phyloP scores from a whole-genome alignment of 1,284 basidiomycete genomes.

The Phlebopus sp. region DNA sequence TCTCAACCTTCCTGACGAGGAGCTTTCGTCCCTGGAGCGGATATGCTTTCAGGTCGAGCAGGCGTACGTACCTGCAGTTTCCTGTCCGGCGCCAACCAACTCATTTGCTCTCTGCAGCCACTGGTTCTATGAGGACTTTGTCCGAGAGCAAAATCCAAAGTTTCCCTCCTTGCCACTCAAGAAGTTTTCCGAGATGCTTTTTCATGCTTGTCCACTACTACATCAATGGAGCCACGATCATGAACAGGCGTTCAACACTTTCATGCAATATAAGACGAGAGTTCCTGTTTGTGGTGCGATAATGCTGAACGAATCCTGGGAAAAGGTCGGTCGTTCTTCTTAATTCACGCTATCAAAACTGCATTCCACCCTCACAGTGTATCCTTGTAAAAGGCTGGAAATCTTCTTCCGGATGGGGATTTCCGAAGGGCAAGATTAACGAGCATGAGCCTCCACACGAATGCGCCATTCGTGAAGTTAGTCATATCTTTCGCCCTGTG shows the following conservation, averaged over 20 bases:
- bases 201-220: conserved; percentile 78
- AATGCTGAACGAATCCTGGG: conserved; percentile 87
- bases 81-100: conserved; percentile 6
- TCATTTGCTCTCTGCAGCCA: conserved; percentile 56
- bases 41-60: conserved; percentile 99
- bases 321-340: conserved; percentile 64
- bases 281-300: conserved; percentile 99
- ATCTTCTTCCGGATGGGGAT: conserved; percentile 94
- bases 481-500: conserved; percentile 17
- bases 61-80: conserved; percentile 63
- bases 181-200: conserved; percentile 92
- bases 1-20: conserved; percentile 92
- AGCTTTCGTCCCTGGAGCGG: conserved; percentile 87
- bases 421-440: conserved; percentile 99
- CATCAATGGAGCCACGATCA: conserved; percentile 79
- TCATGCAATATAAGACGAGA: conserved; percentile 94
- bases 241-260: conserved; percentile 77
- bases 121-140: conserved; percentile 99
- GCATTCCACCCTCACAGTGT: conserved; percentile 49
- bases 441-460: conserved; percentile 80
- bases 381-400: conserved; percentile 98
- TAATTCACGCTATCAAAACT: conserved; percentile 8
- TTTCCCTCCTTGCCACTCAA: conserved; percentile 89
- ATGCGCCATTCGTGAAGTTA: conserved; percentile 90
- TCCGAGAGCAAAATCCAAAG: conserved; percentile 85